A percentile compares a stretch with the other conserved stretches of the same genome.
Evolutionary conservation across 1,284 basidiomycete genomes (phyloP).

Genomic region (Sporisorium scitamineum): DNA sequence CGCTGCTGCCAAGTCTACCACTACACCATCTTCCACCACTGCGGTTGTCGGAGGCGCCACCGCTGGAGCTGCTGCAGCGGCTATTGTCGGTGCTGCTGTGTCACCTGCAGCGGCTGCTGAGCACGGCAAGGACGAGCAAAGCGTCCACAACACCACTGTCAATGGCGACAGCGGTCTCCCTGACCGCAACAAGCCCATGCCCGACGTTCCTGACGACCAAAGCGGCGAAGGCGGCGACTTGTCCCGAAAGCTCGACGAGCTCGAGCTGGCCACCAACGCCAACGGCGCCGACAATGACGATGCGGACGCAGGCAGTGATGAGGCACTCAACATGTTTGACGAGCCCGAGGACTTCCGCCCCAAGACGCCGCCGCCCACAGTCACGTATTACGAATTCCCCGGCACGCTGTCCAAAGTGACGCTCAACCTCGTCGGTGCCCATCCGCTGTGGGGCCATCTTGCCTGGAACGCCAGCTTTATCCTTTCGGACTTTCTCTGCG

Average conservation of each 20-base stretch:
- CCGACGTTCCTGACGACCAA: constrained; percentile 24
- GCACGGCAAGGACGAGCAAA: background rate
- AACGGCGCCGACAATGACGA: constrained; percentile 1
- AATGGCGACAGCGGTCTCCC: background rate
- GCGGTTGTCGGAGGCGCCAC: constrained; percentile 9
- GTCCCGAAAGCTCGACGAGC: constrained; percentile 36
- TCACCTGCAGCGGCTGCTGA: constrained; percentile 4
- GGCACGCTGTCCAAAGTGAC: constrained; percentile 38
- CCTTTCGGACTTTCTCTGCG: constrained; percentile 68
- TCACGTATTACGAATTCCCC: constrained; percentile 48
- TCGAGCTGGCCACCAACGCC: constrained; percentile 20
- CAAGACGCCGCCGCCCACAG: constrained; percentile 62
- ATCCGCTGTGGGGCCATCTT: constrained; percentile 91
- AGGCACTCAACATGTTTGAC: constrained; percentile 58
- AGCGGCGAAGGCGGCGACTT: constrained; percentile 17
- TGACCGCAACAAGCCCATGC: constrained; percentile 17
- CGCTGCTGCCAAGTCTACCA: background rate
- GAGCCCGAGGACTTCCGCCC: constrained; percentile 66
- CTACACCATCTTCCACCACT: background rate
- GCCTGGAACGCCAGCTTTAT: constrained; percentile 75
- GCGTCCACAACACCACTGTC: background rate
- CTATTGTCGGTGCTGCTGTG: constrained; percentile 27
- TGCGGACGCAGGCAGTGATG: constrained; percentile 1
- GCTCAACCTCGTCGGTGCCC: constrained; percentile 84
- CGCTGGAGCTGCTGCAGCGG: constrained; percentile 20